A percentile compares a stretch with the other conserved stretches of the same genome.
Evolutionary conservation across 2,329 filamentous ascomycete genomes (phyloP).

Genomic region (Aspergillus pseudoglaucus): DNA sequence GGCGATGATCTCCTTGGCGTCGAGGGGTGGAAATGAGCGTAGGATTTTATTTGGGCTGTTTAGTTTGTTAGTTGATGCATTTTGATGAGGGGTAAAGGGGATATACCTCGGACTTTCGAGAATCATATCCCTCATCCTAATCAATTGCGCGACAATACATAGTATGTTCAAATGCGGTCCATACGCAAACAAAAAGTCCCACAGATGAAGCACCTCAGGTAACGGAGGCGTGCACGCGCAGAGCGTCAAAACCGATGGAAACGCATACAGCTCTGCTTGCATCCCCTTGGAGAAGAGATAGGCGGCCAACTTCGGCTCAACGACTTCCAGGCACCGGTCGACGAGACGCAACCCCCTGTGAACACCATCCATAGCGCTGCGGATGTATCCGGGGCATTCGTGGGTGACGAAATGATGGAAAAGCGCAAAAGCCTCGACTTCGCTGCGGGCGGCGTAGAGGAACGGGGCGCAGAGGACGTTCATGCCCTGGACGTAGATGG

Average conservation of each 20-base stretch:
- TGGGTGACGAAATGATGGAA: conserved; percentile 82
- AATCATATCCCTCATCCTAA: conserved; percentile 78
- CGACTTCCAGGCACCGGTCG: conserved; percentile 83
- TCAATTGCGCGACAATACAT: conserved; percentile 91
- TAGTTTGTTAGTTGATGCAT: conserved; percentile 7
- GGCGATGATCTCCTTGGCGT: conserved; percentile 76
- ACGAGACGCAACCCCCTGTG: conserved; percentile 87
- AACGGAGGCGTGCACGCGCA: conserved; percentile 93
- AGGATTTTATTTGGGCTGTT: conserved; percentile 82
- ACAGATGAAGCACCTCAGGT: conserved; percentile 84
- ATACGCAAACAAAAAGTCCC: conserved; percentile 97
- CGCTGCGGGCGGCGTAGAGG: conserved; percentile 86
- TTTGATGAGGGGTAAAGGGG: background rate
- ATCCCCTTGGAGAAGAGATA: conserved; percentile 83
- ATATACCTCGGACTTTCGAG: conserved; percentile 73
- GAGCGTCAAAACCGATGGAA: conserved; percentile 87
- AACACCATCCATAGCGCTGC: conserved; percentile 94
- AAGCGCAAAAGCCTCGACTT: conserved; percentile 87
- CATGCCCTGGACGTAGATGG: conserved; percentile 97
- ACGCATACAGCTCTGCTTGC: conserved; percentile 91
- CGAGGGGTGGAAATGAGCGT: conserved; percentile 76
- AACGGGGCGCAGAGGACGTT: conserved; percentile 96
- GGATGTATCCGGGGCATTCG: conserved; percentile 89
- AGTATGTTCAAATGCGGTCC: conserved; percentile 91
- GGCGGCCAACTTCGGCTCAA: conserved; percentile 78